phyloP scores from a whole-genome alignment of 768 basidiomycete genomes.

The Podaxis rugospora region DNA sequence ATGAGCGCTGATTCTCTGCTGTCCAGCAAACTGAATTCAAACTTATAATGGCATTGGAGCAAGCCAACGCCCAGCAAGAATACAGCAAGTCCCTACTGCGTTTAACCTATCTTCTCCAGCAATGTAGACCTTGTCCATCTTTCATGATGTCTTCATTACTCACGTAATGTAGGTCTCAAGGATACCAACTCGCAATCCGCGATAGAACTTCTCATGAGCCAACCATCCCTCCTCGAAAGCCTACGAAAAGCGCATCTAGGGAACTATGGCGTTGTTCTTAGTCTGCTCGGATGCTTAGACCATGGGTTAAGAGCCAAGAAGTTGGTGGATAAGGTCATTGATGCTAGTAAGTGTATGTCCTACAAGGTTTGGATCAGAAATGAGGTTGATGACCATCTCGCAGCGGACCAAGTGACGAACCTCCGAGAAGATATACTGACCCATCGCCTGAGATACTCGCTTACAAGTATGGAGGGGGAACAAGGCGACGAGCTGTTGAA shows the following conservation, averaged over 20 bases:
- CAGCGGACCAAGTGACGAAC: slow-evolving; percentile 91
- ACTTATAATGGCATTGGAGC: slow-evolving; percentile 62
- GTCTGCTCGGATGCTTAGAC: slow-evolving; percentile 90
- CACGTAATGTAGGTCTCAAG: slow-evolving; percentile 48
- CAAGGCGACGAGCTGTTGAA: slow-evolving; percentile 53
- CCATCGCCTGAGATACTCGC: slow-evolving; percentile 80
- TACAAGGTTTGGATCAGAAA: neutral
- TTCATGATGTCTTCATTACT: neutral
- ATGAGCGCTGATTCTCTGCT: slow-evolving; percentile 8
- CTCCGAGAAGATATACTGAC: slow-evolving; percentile 85
- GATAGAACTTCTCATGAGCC: slow-evolving; percentile 77
- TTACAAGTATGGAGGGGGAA: slow-evolving; percentile 68
- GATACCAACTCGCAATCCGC: slow-evolving; percentile 69
- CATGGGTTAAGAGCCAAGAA: slow-evolving; percentile 81
- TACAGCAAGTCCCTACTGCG: slow-evolving; percentile 67
- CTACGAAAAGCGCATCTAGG: slow-evolving; percentile 89
- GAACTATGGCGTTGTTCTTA: slow-evolving; percentile 87
- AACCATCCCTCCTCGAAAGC: slow-evolving; percentile 78
- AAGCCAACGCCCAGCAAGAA: slow-evolving; percentile 78
- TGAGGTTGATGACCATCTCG: neutral
- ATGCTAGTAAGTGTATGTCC: slow-evolving; percentile 42
- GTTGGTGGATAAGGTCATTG: slow-evolving; percentile 87
- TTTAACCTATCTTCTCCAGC: slow-evolving; percentile 80
- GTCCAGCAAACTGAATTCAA: slow-evolving; percentile 49
- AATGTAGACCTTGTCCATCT: slow-evolving; percentile 40